Evolutionary conservation across 768 basidiomycete species (phyloP).

Genomic region (Phaeolepiota aurea): DNA sequence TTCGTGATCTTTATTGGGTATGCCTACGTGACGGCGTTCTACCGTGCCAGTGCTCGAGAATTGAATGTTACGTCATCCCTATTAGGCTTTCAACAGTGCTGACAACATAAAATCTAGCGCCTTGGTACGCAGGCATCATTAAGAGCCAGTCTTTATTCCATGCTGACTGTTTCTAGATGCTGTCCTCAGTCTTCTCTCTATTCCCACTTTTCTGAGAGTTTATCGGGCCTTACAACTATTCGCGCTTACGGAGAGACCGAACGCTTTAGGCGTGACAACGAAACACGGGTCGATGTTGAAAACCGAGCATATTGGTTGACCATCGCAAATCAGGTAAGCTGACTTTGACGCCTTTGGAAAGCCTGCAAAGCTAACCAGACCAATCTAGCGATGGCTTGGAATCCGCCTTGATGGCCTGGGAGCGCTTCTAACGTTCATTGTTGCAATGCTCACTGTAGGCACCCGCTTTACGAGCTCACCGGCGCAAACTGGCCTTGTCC

Average conservation of each 20-base stretch:
- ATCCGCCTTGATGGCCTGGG: constrained; percentile 88
- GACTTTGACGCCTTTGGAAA: too few species aligned
- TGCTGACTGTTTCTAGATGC: constrained; percentile 48
- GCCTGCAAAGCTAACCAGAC: too few species aligned
- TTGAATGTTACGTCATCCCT: constrained; percentile 49
- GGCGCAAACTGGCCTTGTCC: constrained; percentile 64
- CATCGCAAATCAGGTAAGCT: constrained; percentile 68
- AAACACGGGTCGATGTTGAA: constrained; percentile 71
- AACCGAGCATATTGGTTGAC: constrained; percentile 89
- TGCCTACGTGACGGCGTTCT: constrained; percentile 68
- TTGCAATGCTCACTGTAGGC: constrained; percentile 72
- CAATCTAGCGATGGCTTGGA: constrained; percentile 79
- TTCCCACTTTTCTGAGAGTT: constrained; percentile 87
- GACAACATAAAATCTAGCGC: constrained; percentile 40
- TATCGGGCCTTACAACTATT: constrained; percentile 82
- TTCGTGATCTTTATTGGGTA: constrained; percentile 53
- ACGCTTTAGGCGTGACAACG: constrained; percentile 72
- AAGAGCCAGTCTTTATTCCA: too few species aligned
- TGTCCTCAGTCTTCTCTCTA: constrained; percentile 78
- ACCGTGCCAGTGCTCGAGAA: constrained; percentile 80
- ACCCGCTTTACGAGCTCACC: constrained; percentile 71
- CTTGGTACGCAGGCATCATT: too few species aligned
- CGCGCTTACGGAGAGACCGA: constrained; percentile 77
- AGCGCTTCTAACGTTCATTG: constrained; percentile 58
- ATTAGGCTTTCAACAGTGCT: neutral